phyloP scores from a whole-genome alignment of 108 stramenopile species.

The Nitzschia palea region DNA sequence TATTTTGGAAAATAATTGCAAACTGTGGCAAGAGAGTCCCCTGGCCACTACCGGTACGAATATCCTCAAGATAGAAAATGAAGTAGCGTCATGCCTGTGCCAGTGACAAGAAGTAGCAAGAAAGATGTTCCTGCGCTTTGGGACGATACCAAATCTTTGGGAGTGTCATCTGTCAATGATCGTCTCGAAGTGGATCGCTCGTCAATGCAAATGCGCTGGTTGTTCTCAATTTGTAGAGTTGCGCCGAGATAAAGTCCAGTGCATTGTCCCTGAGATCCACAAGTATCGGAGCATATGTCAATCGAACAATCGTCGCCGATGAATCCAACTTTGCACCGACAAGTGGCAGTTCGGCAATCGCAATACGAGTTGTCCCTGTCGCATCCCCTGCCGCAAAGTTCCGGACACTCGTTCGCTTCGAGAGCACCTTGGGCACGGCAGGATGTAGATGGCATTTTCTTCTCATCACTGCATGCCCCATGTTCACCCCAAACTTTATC shows the following conservation, averaged over 20 bases:
- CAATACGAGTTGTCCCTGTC: slow-evolving; percentile 34
- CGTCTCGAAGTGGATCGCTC: not conserved
- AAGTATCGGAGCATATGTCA: slow-evolving; percentile 53
- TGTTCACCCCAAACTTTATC: slow-evolving; percentile 28
- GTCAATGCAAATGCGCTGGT: not conserved
- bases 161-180: too few relatives aligned
- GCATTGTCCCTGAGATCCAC: slow-evolving; percentile 50
- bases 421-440: slow-evolving; percentile 19
- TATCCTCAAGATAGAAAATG: too few relatives aligned
- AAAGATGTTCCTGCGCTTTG: too few relatives aligned
- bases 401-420: slow-evolving; percentile 42
- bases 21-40: too few relatives aligned
- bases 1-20: too few relatives aligned
- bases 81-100: too few relatives aligned
- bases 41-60: too few relatives aligned
- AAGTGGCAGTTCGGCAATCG: slow-evolving; percentile 53
- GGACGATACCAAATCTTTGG: too few relatives aligned
- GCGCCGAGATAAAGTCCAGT: slow-evolving; percentile 52
- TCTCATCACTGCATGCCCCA: slow-evolving; percentile 44
- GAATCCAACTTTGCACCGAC: slow-evolving; percentile 54
- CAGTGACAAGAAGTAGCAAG: too few relatives aligned
- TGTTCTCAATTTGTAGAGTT: not conserved
- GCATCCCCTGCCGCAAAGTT: slow-evolving; percentile 31
- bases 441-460: slow-evolving; percentile 16
- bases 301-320: slow-evolving; percentile 33